These are phyloP conservation scores for Penicillium atrosanguineum DNA, from an alignment of 495 filamentous ascomycete species.

Conservation along the genomic window DNA sequence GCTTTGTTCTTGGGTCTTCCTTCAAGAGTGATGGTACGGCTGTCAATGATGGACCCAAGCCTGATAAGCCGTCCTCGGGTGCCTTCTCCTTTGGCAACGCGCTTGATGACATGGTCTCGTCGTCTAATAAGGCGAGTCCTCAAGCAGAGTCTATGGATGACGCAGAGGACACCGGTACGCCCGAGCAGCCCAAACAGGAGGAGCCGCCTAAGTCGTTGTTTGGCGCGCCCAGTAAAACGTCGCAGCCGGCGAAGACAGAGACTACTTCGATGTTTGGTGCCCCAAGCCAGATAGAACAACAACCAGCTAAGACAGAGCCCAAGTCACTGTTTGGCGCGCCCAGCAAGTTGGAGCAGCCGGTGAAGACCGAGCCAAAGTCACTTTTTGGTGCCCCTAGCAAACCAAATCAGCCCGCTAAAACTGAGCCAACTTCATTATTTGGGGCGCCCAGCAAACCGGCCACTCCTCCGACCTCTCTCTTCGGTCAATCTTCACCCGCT, in stretches of 20 bases:
- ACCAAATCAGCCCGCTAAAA: constrained; percentile 18
- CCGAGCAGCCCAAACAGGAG: constrained; percentile 18
- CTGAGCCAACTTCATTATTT: constrained; percentile 20
- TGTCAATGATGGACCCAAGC: constrained; percentile 57
- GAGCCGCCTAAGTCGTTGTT: constrained; percentile 21
- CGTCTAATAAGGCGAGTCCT: constrained; percentile 21
- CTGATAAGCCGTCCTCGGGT: constrained; percentile 37
- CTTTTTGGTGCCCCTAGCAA: constrained; percentile 1
- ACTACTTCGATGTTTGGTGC: constrained; percentile 42
- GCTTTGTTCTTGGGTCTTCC: constrained; percentile 72
- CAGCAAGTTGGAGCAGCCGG: background rate
- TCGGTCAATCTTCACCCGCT: constrained; percentile 30
- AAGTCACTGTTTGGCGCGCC: constrained; percentile 39
- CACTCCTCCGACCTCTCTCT: constrained; percentile 28
- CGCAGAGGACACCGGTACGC: constrained; percentile 27
- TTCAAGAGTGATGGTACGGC: constrained; percentile 75
- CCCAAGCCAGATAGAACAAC: background rate
- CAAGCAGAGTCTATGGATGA: constrained; percentile 40
- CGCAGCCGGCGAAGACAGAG: constrained; percentile 14
- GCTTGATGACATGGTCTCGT: constrained; percentile 27
- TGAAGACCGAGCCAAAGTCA: background rate
- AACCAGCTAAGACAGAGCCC: constrained; percentile 21
- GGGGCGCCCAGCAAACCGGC: constrained; percentile 30
- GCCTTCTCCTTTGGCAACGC: constrained; percentile 36
- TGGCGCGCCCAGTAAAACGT: constrained; percentile 24